Conservation (phyloP, 2,329 filamentous ascomycete genomes). For the Didymella pinodella region DNA sequence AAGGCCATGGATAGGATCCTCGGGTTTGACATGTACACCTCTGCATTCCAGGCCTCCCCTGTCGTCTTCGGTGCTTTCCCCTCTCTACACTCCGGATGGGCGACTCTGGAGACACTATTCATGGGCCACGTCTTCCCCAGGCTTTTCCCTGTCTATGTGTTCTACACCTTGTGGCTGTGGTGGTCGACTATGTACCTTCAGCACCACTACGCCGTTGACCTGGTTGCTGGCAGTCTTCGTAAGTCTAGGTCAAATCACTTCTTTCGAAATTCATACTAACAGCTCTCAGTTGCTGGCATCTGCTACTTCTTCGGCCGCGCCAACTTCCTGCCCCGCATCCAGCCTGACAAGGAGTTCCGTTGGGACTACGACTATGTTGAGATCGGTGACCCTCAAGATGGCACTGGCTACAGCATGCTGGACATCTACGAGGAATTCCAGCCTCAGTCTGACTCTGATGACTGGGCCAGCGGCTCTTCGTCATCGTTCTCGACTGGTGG, state of each 20-base stretch:
- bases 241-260: conserved; percentile 28
- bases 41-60: conserved; percentile 87
- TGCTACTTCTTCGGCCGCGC: conserved; percentile 84
- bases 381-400: conserved; percentile 69
- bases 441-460: conserved; percentile 73
- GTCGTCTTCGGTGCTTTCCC: conserved; percentile 96
- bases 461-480: conserved; percentile 88
- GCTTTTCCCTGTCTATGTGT: conserved; percentile 78
- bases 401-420: conserved; percentile 61
- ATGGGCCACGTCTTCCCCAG: conserved; percentile 91
- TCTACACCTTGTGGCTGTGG: conserved; percentile 93
- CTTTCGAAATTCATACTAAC: conserved; percentile 30
- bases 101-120: conserved; percentile 88
- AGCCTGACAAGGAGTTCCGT: conserved; percentile 83
- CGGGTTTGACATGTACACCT: conserved; percentile 91
- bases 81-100: conserved; percentile 87
- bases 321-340: conserved; percentile 81
- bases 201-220: conserved; percentile 94
- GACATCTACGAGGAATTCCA: conserved; percentile 63
- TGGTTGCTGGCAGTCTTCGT: conserved; percentile 81
- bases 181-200: conserved; percentile 99
- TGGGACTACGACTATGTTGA: conserved; percentile 98
- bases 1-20: conserved; percentile 89
- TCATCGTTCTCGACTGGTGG: conserved; percentile 75
- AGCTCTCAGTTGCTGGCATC: conserved; percentile 65